Conservation (phyloP, 306 rosid genomes). For the Prunus armeniaca region DNA sequence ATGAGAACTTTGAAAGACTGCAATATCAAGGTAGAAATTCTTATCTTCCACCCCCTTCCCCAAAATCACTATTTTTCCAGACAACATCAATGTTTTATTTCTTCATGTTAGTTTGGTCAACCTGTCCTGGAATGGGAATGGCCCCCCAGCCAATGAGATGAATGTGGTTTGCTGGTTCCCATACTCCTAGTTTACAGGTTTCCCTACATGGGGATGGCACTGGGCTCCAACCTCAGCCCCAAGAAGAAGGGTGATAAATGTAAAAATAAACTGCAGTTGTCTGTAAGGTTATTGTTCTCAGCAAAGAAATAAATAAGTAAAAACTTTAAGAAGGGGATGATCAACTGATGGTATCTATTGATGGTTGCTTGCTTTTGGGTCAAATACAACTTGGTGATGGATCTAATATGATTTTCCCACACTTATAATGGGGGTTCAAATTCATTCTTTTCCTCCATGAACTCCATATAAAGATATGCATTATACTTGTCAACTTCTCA, state of each 20-base stretch:
- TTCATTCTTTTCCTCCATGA: too few relatives aligned
- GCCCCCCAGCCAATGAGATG: background rate
- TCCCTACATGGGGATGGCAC: background rate
- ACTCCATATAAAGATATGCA: background rate
- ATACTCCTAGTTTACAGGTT: conserved; percentile 6
- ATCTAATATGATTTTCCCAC: background rate
- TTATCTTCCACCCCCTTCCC: conserved; percentile 1
- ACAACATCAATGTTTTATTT: background rate
- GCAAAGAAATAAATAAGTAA: background rate
- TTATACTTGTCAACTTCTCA: background rate
- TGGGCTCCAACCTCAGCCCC: background rate
- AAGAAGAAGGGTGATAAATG: background rate
- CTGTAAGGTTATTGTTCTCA: background rate
- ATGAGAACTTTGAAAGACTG: conserved; percentile 76
- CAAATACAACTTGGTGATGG: background rate
- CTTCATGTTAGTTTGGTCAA: background rate
- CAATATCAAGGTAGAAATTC: conserved; percentile 51
- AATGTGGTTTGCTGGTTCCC: background rate
- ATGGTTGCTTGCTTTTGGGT: background rate
- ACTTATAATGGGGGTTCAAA: background rate
- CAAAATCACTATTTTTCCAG: background rate
- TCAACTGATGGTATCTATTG: background rate
- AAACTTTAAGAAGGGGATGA: too few relatives aligned
- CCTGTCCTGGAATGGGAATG: background rate
- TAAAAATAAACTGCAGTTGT: background rate